Evolutionary conservation across 352 stramenopile species (phyloP), one percentile per base, ranked within the genome.

Genomic region (Pythium aquatile): DNA sequence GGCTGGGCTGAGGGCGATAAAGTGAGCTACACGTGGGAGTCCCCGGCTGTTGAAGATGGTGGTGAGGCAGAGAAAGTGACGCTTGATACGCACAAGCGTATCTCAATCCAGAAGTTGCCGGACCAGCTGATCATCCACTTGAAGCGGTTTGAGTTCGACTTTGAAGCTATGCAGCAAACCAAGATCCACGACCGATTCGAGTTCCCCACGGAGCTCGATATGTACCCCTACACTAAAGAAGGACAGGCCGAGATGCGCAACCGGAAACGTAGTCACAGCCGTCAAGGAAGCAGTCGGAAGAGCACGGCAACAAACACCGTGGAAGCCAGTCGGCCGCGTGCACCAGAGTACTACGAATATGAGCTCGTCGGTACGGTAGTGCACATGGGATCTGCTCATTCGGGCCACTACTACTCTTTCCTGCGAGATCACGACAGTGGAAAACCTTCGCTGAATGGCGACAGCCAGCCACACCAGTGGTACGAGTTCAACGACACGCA

Each of bases 91-190:
- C 79, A 92, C 68, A 98, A 98, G 65, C 77, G 88, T 29, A 93
- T 96, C 52, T 97, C 83, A 0, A 97, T 97, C 63, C 80, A 84
- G 2, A 89, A 91, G 56, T 76, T 98, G 17, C 94, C 94, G 6
- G 76, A 88, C 26, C 85, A 95, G 55, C 71, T 98, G 29, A 92
- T 98, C 37, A 92, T 98, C 56, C 95, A 98, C 61, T 63, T 98
- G 11, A 98, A 98, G 75, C 85, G 94, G 0, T 98, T 98, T 49
- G 93, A 98, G 61, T 98, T 98, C 65, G 91, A 98, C 70, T 97
- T 97, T 40, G 91, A 97, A 58, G 94, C 86, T 13, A 97, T 98
- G 87, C 87, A 96, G 49, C 90, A 97, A 70, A 92, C 85, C 46
- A 98, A 98, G 61, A 83, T 98, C 1, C 97, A 98, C 64, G 88